A percentile compares a stretch with the other conserved stretches of the same genome.
Conservation (phyloP, 1,139 yeast species). For the Petasospora fabianii region DNA sequence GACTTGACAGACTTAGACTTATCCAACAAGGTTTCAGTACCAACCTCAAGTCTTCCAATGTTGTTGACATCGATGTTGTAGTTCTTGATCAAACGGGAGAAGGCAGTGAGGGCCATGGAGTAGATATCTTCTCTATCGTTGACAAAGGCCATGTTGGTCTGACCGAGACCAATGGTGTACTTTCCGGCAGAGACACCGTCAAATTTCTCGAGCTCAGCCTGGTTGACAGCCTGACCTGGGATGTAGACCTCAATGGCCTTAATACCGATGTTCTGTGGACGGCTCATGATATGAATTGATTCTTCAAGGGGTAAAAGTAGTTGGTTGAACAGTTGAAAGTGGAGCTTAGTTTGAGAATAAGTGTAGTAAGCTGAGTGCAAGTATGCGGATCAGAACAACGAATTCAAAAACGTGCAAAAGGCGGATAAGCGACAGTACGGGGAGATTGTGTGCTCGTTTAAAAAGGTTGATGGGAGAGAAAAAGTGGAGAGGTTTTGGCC, state of each 20-base stretch:
- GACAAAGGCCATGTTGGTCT: slow-evolving; percentile 96
- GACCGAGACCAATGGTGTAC: slow-evolving; percentile 97
- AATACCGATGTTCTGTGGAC: slow-evolving; percentile 85
- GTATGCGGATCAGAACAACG: no score
- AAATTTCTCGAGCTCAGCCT: slow-evolving; percentile 77
- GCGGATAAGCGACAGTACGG: no score
- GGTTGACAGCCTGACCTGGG: slow-evolving; percentile 84
- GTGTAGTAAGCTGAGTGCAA: no score
- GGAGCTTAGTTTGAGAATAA: no score
- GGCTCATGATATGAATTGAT: slow-evolving; percentile 22
- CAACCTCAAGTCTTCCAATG: slow-evolving; percentile 96
- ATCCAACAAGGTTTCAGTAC: slow-evolving; percentile 96
- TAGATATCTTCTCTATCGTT: slow-evolving; percentile 97
- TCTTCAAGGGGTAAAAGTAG: not conserved
- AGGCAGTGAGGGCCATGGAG: slow-evolving; percentile 83
- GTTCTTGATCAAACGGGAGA: slow-evolving; percentile 71
- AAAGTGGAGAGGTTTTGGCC: not conserved
- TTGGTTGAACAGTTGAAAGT: not conserved
- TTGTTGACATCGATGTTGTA: slow-evolving; percentile 75
- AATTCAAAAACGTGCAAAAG: no score
- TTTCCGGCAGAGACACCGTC: slow-evolving; percentile 92
- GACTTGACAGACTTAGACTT: slow-evolving; percentile 97
- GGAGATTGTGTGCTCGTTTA: no score
- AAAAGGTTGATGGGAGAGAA: not conserved
- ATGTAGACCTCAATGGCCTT: slow-evolving; percentile 92